Evolutionary conservation across 1,284 basidiomycete genomes (phyloP), one percentile per base, ranked within the genome.

Genomic region (Pseudozyma sp.): DNA sequence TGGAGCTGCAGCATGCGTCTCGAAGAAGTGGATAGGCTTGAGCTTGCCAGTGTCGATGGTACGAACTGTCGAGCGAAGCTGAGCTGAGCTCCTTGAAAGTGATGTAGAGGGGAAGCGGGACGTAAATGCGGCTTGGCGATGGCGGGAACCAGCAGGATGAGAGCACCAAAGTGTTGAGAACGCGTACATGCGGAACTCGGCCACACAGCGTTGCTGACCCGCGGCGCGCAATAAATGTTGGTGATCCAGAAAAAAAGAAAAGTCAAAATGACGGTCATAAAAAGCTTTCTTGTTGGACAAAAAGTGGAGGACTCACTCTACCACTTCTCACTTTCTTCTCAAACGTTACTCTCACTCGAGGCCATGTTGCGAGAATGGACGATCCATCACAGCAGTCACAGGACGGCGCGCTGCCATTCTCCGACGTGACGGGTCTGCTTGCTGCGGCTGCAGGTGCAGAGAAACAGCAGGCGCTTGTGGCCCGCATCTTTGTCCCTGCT

Each of bases 361-460:
- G 24, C 6, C 14, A 19, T 42, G 40, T 19, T 5, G 35, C 8
- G 31, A 47, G 17, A 29, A 57, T 62, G 55, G 37, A 45, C 5
- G 31, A 10, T 1, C 17, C 14, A 2, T n/a, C 45, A n/a, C 47
- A 49, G 3, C 40, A 53, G 5, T 24, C 24, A 24, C 50, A 42
- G 42, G 53, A 70, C 48, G 70, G 70, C 8, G 71, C 66, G n/a
- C 50, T 74, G 16, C 71, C 71, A 2, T 69, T 74, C 58, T 66
- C 62, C 24, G 66, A 74, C 35, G 66, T 69, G 35, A 66, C 57
- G 3, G 58, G 55, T 0, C 51, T 74, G 39, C 66, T 74, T 1
- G 19, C 54, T 5, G 66, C 71, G 7, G 66, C 71, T 7, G 66
- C 71, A 7, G 44, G 42, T 11, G 71, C 71, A 31, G 71, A 74